A percentile compares a stretch with the other conserved stretches of the same genome.
These are phyloP conservation scores for Dovyalis caffra DNA, from an alignment of 345 rosid species.

Conservation along the genomic window DNA sequence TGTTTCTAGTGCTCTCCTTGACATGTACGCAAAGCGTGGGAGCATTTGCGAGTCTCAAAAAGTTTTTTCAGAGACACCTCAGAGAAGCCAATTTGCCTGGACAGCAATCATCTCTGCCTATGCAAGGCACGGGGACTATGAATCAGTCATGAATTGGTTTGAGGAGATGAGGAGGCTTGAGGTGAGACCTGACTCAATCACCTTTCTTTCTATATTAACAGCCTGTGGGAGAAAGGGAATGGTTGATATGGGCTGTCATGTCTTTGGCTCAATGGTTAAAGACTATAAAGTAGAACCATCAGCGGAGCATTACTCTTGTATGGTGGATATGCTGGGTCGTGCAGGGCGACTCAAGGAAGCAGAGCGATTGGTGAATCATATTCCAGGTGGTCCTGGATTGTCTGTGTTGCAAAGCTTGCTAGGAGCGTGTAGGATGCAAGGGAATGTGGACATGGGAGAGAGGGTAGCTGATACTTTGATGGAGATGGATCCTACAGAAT, in stretches of 20 bases:
- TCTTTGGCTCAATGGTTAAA: conserved; percentile 55
- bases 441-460: conserved; percentile 71
- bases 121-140: conserved; percentile 82
- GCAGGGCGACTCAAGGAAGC: conserved; percentile 75
- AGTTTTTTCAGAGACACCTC: conserved; percentile 55
- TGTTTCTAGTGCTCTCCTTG: conserved; percentile 76
- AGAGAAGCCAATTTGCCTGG: conserved; percentile 68
- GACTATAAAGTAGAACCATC: conserved; percentile 63
- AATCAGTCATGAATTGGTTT: conserved; percentile 62
- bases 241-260: conserved; percentile 61
- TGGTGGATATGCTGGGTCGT: conserved; percentile 91
- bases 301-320: conserved; percentile 78
- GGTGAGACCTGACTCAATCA: conserved; percentile 67
- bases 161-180: conserved; percentile 58
- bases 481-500: conserved; percentile 59
- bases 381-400: conserved; percentile 65
- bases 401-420: conserved; percentile 81
- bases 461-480: conserved; percentile 52
- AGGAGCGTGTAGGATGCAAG: conserved; percentile 71
- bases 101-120: conserved; percentile 83
- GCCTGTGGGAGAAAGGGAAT: conserved; percentile 78
- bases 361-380: conserved; percentile 50
- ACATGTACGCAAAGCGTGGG: conserved; percentile 95
- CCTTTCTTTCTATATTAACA: conserved; percentile 71
- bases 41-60: conserved; percentile 62